These are phyloP conservation scores for Blastocladiella britannica DNA, from an alignment of 192 early-diverging fungal genomes.

Conservation along the genomic window DNA sequence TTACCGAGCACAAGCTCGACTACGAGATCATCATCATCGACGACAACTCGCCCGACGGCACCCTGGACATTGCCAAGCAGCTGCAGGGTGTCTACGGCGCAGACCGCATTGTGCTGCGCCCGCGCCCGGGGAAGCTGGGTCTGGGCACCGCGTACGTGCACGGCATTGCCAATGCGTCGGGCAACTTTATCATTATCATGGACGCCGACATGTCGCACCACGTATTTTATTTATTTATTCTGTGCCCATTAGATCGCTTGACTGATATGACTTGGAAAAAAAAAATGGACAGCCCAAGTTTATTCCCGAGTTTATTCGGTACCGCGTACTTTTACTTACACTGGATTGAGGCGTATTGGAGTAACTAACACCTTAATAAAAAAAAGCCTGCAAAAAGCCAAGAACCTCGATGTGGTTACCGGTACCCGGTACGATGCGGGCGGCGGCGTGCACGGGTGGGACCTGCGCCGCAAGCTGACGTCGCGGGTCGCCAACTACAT, in stretches of 20 bases:
- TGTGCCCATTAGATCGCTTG: slow-evolving; percentile 2
- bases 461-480: slow-evolving; percentile 82
- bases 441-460: slow-evolving; percentile 96
- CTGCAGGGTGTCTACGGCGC: slow-evolving; percentile 68
- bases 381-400: slow-evolving; percentile 46
- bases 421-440: slow-evolving; percentile 73
- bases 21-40: slow-evolving; percentile 96
- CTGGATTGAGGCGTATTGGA: not conserved
- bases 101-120: slow-evolving; percentile 70
- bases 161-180: slow-evolving; percentile 80
- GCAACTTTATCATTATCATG: slow-evolving; percentile 93
- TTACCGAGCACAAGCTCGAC: slow-evolving; percentile 25
- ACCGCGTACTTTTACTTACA: slow-evolving; percentile 1
- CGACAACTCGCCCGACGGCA: slow-evolving; percentile 87
- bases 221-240: slow-evolving; percentile 23
- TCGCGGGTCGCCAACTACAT: slow-evolving; percentile 95
- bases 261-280: too few species aligned
- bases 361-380: not conserved
- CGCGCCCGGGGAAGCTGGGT: slow-evolving; percentile 87
- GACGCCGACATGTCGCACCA: slow-evolving; percentile 99
- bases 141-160: slow-evolving; percentile 90
- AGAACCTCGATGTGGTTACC: slow-evolving; percentile 79
- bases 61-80: slow-evolving; percentile 78
- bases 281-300: slow-evolving; percentile 67
- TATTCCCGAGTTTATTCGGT: slow-evolving; percentile 82